Base-by-base conservation (phyloP, 148 eudicot genomes). In the Silene conica region DNA sequence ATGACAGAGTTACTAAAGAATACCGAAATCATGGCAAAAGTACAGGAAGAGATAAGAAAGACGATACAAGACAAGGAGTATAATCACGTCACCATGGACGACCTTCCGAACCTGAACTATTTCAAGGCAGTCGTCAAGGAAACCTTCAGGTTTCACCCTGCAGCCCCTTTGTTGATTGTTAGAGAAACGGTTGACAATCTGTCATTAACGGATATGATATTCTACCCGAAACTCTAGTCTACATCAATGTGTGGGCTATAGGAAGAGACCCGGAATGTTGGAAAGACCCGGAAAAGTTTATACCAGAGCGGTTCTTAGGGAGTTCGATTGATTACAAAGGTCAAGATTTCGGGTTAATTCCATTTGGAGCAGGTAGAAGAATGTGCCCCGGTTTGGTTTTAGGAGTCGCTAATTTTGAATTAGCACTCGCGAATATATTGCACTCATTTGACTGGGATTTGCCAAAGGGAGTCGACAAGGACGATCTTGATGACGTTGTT, bases 341-440 rank as follows among this genome's bases (percentile, higher is more conserved):
- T 0, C 31, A 67, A 2, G 72, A 80, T 55, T 80, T 80, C 50
- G 77, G 75, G 55, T 20, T 80, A 3, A 66, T 81, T 31, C 82
- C 87, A 1, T 81, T 84, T 57, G 87, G 87, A 9, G 77, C 80
- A 0, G 88, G 88, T 0, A 76, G 85, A 41, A 80, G 88, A 64
- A 67, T 72, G 12, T 83, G 88, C 63, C 84, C 88, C 0, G 88
- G 82, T 7, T 55, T 80, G 57, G 28, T 12, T 1, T 22, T 85
- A 31, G 87, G 85, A 12, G 28, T 70, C 20, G 72, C 79, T 14
- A 82, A 56, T 23, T 28, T 77, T n/a, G 82, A 82, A 66, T 68
- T 85, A 6, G 69, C 76, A 45, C 82, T 85, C 16, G 81, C 83
- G 1, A 82, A 79, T 62, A 72, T 85, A 58, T 26, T 85, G 46